A percentile compares a stretch with the other conserved stretches of the same genome.
phyloP scores from a whole-genome alignment of 371 early-diverging fungal genomes.

The Mortierella sp. region DNA sequence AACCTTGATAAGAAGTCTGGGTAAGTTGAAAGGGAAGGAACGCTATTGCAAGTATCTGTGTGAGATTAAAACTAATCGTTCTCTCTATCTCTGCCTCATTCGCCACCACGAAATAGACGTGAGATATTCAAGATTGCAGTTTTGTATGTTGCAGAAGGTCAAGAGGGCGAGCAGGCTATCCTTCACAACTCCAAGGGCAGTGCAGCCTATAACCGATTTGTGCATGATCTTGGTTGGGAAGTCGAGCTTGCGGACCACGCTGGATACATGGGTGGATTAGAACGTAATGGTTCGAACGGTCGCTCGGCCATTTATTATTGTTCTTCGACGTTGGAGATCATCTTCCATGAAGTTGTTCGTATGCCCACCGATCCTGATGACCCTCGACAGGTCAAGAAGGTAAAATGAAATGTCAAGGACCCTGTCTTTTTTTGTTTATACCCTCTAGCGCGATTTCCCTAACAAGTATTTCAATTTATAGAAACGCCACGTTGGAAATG shows the following conservation, averaged over 20 bases:
- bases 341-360: conserved; percentile 93
- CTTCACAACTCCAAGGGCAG: conserved; percentile 82
- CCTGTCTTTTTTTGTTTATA: neutral
- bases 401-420: conserved; percentile 32
- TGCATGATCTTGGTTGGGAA: conserved; percentile 86
- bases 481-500: conserved; percentile 99
- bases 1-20: conserved; percentile 84
- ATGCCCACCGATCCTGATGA: conserved; percentile 91
- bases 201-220: conserved; percentile 81
- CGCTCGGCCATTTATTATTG: conserved; percentile 85
- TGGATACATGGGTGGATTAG: conserved; percentile 92
- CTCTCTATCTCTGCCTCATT: neutral
- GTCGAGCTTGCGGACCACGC: conserved; percentile 86
- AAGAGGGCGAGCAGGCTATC: conserved; percentile 90
- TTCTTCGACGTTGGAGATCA: conserved; percentile 85
- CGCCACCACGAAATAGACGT: conserved; percentile 57
- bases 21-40: conserved; percentile 54
- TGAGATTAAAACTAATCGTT: neutral
- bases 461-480: conserved; percentile 23
- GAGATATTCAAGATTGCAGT: conserved; percentile 93
- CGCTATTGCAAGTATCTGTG: neutral
- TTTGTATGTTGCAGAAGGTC: conserved; percentile 92
- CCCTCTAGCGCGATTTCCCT: no score
- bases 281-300: conserved; percentile 85
- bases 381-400: conserved; percentile 88